These are phyloP conservation scores for Suillus alpinus DNA, from an alignment of 768 basidiomycete species.

Conservation along the genomic window DNA sequence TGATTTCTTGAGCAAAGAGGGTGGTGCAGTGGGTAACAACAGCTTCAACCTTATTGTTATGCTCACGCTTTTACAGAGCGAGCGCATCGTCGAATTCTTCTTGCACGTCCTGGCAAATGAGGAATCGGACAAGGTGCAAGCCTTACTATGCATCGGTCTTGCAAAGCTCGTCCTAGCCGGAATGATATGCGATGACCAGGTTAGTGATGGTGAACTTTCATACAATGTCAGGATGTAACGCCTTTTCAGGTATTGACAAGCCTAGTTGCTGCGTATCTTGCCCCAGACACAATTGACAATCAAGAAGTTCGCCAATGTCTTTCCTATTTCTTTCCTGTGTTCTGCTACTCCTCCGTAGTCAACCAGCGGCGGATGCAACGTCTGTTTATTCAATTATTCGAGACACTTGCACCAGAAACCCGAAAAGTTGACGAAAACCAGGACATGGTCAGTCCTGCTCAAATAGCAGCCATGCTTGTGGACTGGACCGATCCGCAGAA, in stretches of 20 bases:
- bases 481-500: slow-evolving; percentile 90
- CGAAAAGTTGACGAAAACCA: slow-evolving; percentile 69
- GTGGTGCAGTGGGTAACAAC: slow-evolving; percentile 27
- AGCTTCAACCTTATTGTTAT: background rate
- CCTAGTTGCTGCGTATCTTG: slow-evolving; percentile 64
- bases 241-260: slow-evolving; percentile 42
- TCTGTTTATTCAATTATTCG: slow-evolving; percentile 69
- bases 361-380: slow-evolving; percentile 76
- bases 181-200: slow-evolving; percentile 69
- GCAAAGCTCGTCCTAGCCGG: slow-evolving; percentile 84
- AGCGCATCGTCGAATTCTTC: slow-evolving; percentile 68
- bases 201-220: slow-evolving; percentile 30
- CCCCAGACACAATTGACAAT: slow-evolving; percentile 77
- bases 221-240: background rate
- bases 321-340: slow-evolving; percentile 82
- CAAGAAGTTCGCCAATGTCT: slow-evolving; percentile 84
- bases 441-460: slow-evolving; percentile 68
- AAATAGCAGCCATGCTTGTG: slow-evolving; percentile 74
- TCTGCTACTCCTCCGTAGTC: slow-evolving; percentile 71
- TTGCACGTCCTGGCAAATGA: slow-evolving; percentile 50
- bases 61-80: slow-evolving; percentile 30
- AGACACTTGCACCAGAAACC: slow-evolving; percentile 53
- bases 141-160: slow-evolving; percentile 72
- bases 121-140: slow-evolving; percentile 63
- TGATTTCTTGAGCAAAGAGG: slow-evolving; percentile 52